Percentiles rank a stretch among this genome's conserved stretches.
These are phyloP conservation scores for Caryopteris hybrid DNA, from an alignment of 305 asterid genomes.

Conservation along the genomic window DNA sequence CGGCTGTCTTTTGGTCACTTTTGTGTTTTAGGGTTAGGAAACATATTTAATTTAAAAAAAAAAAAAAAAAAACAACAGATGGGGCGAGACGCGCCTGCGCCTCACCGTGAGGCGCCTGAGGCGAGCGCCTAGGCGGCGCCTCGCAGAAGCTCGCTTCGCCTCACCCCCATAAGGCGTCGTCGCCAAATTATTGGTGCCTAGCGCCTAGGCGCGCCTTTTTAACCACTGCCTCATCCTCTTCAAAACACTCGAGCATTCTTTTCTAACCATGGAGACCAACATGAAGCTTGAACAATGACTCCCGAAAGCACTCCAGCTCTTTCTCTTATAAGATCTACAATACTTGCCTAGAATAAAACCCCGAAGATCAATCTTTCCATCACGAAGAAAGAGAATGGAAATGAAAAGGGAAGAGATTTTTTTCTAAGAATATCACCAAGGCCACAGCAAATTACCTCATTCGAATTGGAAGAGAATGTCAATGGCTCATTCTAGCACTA, in stretches of 20 bases:
- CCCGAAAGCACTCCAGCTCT: background rate
- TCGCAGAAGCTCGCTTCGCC: no score
- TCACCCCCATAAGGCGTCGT: no score
- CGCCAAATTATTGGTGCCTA: no score
- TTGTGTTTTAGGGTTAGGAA: no score
- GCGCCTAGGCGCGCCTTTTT: no score
- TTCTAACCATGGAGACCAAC: no score
- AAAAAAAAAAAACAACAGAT: no score
- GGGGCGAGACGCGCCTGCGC: no score
- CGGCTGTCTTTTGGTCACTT: no score
- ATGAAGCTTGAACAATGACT: background rate
- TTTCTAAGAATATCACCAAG: background rate
- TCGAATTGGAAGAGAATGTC: background rate
- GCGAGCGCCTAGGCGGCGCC: no score
- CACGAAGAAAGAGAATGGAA: background rate
- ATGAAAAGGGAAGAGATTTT: background rate
- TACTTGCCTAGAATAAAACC: background rate
- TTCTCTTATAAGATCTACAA: background rate
- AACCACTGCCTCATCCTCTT: background rate
- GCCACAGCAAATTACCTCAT: constrained; percentile 11
- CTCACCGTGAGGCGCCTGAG: no score
- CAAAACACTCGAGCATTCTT: background rate
- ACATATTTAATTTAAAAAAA: no score
- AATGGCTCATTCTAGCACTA: background rate
- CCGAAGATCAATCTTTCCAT: background rate